Base-by-base conservation (phyloP, 108 stramenopile genomes). In the Seminavis robusta region DNA sequence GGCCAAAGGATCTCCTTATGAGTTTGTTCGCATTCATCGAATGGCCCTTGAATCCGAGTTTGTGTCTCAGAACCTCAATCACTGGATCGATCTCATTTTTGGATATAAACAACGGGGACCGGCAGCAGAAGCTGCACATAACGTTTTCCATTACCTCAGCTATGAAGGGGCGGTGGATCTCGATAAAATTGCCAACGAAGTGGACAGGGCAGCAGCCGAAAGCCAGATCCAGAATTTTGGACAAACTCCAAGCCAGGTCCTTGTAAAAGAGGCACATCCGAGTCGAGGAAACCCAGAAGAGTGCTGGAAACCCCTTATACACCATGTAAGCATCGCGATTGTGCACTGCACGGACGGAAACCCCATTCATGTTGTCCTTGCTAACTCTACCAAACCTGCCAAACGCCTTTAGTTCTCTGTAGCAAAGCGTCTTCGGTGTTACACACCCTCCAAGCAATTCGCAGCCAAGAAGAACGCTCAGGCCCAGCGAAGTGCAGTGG, bases 101-200 rank as follows among this genome's bases (percentile, higher is more conserved):
- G 98, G 98, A 3, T 88, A 74, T 73, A 92, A 95, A 59, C 97
- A 99, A 58, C 71, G 92, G 8, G 96, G 96, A 7, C 57, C 68
- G 2, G 86, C 80, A 34, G 89, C 98, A 7, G 77, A 76, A 29
- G 67, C 74, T 16, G 92, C 94, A 1, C 69, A 85, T 59, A 98
- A 98, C 51, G 74, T 98, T 9, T 99, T 99, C 59, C 95, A 96
- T 72, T 88, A 90, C 49, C 81, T 98, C 15, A 95, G 92, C 7
- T 99, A 99, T 61, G 97, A 97, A 76, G 97, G 95, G n/a, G 81
- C 92, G 13, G 95, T 99, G 10, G 97, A 99, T 52, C 61, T 97
- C 15, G 88, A 95, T 41, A 86, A 82, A 61, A 95, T 99, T 36
- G 76, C 77, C 11, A 94, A 98, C 69, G 90, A 88, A 1, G 40